These are phyloP conservation scores for Linum lewisii DNA, from an alignment of 345 rosid genomes.

Conservation along the genomic window DNA sequence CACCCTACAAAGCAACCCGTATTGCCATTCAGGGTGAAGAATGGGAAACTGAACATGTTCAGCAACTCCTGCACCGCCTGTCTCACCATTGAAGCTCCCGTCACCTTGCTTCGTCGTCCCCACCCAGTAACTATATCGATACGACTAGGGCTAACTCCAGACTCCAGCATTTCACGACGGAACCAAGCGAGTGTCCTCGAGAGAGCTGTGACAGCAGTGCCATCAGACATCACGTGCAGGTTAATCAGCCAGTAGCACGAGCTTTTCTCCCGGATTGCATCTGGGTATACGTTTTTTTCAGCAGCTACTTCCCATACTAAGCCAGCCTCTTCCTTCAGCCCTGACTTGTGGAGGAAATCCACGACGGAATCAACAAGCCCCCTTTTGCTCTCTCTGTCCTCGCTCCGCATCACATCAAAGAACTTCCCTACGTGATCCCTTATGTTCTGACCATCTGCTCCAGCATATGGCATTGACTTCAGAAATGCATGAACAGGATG, in stretches of 20 bases:
- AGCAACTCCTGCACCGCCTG: conserved; percentile 74
- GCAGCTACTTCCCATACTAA: conserved; percentile 94
- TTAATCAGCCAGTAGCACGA: conserved; percentile 84
- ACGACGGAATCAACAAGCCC: conserved; percentile 85
- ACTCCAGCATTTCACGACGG: conserved; percentile 55
- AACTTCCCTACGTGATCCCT: conserved; percentile 60
- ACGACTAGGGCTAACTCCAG: conserved; percentile 58
- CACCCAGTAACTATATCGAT: conserved; percentile 94
- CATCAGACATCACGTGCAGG: conserved; percentile 95
- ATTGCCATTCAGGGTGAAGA: conserved; percentile 67
- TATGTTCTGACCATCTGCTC: conserved; percentile 88
- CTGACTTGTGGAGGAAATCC: conserved; percentile 86
- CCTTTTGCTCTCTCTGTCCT: conserved; percentile 95
- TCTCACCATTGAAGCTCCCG: conserved; percentile 76
- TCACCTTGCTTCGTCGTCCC: conserved; percentile 89
- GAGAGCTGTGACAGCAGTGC: conserved; percentile 75
- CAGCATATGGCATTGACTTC: conserved; percentile 63
- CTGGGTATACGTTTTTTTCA: conserved; percentile 71
- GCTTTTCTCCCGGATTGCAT: conserved; percentile 67
- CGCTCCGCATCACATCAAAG: conserved; percentile 84
- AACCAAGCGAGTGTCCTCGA: conserved; percentile 90
- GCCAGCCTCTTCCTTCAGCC: conserved; percentile 87
- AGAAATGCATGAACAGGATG: conserved; percentile 83
- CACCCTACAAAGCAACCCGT: conserved; percentile 83
- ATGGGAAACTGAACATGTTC: conserved; percentile 65